Percentiles rank a stretch among this genome's conserved stretches.
Evolutionary conservation across 352 stramenopile species (phyloP).

Genomic region (Pythium biforme): DNA sequence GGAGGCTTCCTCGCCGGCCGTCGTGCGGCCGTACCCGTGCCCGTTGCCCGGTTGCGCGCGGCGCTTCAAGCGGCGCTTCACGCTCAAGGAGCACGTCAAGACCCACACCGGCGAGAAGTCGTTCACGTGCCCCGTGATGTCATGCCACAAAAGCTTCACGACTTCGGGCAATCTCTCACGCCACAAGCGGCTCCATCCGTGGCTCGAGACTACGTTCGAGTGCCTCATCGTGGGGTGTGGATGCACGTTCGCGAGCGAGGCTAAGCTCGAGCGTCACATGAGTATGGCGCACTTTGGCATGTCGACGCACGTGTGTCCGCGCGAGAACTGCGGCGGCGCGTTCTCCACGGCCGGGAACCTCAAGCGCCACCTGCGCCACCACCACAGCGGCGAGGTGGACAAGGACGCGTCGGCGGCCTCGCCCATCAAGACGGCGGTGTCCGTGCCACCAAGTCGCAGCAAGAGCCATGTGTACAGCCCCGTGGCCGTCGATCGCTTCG

Average conservation of each 20-base stretch:
- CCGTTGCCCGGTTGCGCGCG: slow-evolving; percentile 40
- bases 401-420: background rate
- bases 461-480: background rate
- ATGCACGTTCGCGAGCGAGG: slow-evolving; percentile 58
- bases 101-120: slow-evolving; percentile 74
- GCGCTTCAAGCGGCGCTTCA: slow-evolving; percentile 70
- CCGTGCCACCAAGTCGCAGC: background rate
- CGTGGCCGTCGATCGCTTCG: background rate
- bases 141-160: slow-evolving; percentile 68
- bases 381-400: slow-evolving; percentile 24
- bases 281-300: slow-evolving; percentile 67
- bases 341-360: slow-evolving; percentile 26
- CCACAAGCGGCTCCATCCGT: slow-evolving; percentile 45
- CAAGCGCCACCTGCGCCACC: slow-evolving; percentile 54
- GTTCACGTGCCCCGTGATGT: slow-evolving; percentile 25
- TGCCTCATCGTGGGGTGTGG: slow-evolving; percentile 28
- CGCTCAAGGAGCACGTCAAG: slow-evolving; percentile 74
- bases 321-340: slow-evolving; percentile 43
- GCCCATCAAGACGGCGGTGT: background rate
- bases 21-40: slow-evolving; percentile 29
- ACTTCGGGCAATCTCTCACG: slow-evolving; percentile 75
- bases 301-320: slow-evolving; percentile 36
- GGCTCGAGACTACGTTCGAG: slow-evolving; percentile 27
- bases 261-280: slow-evolving; percentile 67
- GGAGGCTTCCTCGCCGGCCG: too few species aligned